Conservation (phyloP, 768 basidiomycete genomes). For the Boletus sensibilis region DNA sequence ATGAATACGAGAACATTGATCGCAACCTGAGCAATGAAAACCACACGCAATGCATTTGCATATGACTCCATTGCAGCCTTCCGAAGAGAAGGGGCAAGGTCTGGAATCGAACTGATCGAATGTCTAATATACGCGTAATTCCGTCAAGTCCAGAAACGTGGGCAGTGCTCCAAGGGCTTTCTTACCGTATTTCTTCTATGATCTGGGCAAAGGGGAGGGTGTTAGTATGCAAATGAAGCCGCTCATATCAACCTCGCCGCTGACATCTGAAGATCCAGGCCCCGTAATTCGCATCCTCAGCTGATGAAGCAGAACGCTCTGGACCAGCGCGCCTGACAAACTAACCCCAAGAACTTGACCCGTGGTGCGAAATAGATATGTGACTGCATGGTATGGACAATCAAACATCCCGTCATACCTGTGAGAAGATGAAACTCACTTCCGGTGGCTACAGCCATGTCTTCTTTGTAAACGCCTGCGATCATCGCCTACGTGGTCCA, state of each 20-base stretch:
- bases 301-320: constrained; percentile 70
- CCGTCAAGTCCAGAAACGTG: constrained; percentile 15
- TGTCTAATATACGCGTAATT: constrained; percentile 44
- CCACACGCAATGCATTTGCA: constrained; percentile 72
- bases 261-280: constrained; percentile 67
- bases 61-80: constrained; percentile 74
- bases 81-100: constrained; percentile 51
- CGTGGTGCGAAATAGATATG: constrained; percentile 90
- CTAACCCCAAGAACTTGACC: constrained; percentile 96
- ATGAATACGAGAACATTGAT: constrained; percentile 67
- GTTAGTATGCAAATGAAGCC: constrained; percentile 19
- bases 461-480: constrained; percentile 72
- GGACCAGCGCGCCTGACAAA: constrained; percentile 79
- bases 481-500: constrained; percentile 71
- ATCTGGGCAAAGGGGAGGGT: constrained; percentile 44
- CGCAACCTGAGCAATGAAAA: constrained; percentile 78
- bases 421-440: constrained; percentile 51
- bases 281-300: constrained; percentile 76
- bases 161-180: constrained; percentile 12
- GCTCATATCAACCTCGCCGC: constrained; percentile 34
- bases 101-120: constrained; percentile 69
- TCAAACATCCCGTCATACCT: constrained; percentile 7
- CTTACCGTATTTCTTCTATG: constrained; percentile 68
- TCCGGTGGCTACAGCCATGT: constrained; percentile 87
- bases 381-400: constrained; percentile 52